A percentile compares a stretch with the other conserved stretches of the same genome.
Conservation (phyloP, 345 rosid genomes). For the Populus simonii region DNA sequence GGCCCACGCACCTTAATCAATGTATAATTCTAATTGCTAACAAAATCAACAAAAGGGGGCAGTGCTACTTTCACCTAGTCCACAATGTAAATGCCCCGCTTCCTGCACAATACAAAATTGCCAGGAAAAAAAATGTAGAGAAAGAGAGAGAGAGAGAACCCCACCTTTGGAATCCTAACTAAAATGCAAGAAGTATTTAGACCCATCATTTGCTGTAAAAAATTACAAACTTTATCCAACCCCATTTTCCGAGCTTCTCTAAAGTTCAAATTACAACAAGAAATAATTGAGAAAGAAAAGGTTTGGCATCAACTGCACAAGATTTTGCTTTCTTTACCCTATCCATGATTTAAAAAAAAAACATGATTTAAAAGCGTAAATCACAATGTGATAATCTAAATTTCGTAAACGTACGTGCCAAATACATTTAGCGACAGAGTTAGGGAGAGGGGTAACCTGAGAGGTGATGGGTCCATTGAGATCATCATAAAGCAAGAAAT, state of each 20-base stretch:
- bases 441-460: conserved; percentile 7
- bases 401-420: not conserved
- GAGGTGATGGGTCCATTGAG: conserved; percentile 23
- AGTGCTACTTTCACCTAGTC: not conserved
- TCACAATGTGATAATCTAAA: not conserved
- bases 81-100: not conserved
- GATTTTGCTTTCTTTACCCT: not conserved
- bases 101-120: not conserved
- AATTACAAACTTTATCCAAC: not conserved
- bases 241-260: not conserved
- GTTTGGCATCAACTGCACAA: not conserved
- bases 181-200: too few relatives aligned
- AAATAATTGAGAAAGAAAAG: not conserved
- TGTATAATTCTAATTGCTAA: not conserved
- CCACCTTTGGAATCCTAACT: too few relatives aligned
- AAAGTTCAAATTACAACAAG: not conserved
- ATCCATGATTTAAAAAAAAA: not conserved
- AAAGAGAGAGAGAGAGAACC: too few relatives aligned
- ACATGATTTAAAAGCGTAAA: not conserved
- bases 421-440: not conserved
- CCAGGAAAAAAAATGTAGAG: not conserved
- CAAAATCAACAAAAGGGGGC: not conserved
- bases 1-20: not conserved
- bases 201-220: not conserved
- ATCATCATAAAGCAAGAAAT: conserved; percentile 28